Conservation (phyloP, 148 eudicot species). For the Rhododendron simsii region DNA sequence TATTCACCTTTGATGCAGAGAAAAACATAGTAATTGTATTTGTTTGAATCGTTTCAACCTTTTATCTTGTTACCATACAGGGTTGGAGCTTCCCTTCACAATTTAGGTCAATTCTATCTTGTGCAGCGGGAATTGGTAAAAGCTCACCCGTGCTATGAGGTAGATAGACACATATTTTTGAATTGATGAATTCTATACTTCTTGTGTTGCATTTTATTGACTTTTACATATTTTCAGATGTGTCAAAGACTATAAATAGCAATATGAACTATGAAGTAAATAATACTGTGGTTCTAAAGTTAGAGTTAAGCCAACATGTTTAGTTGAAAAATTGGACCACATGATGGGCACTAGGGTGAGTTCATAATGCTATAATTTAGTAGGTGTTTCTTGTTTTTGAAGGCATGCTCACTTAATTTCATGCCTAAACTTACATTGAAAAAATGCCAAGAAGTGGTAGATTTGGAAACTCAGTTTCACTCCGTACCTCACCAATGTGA, state of each 20-base stretch:
- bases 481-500: neutral
- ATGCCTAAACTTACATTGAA: neutral
- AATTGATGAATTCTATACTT: neutral
- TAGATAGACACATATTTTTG: conserved; percentile 13
- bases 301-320: neutral
- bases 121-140: conserved; percentile 64
- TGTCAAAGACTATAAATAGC: neutral
- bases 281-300: neutral
- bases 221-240: neutral
- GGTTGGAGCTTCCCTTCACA: conserved; percentile 93
- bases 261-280: neutral
- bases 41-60: neutral
- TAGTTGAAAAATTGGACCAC: neutral
- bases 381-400: neutral
- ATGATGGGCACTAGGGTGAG: neutral
- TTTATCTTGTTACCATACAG: conserved; percentile 25
- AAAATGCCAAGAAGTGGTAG: neutral
- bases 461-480: neutral
- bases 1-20: neutral
- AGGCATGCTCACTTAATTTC: neutral
- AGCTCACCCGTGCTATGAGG: conserved; percentile 83
- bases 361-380: neutral
- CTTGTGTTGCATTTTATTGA: neutral
- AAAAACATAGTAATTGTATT: neutral
- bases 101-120: conserved; percentile 85